Base-by-base conservation (phyloP, 768 basidiomycete genomes). In the Tephrocybe sp. region DNA sequence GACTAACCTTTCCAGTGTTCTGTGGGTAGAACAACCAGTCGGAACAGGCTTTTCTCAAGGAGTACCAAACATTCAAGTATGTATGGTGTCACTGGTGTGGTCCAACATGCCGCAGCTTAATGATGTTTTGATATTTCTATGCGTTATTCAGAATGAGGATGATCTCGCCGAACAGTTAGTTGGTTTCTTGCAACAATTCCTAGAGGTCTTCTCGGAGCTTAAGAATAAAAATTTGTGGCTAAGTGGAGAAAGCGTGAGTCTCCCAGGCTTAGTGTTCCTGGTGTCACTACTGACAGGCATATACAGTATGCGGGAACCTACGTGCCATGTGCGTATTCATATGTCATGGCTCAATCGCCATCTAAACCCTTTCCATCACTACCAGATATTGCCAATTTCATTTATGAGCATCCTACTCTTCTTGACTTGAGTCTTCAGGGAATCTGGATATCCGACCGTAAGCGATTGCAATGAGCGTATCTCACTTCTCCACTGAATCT, bases 11-110 rank as follows among this genome's bases (percentile, higher is more conserved):
- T 87, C 86, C 2, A 87, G 83, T 48, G 66, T 89, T 6, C 68
- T 89, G 14, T 91, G 78, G 73, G 79, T 90, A 10, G 89, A 91
- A 55, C 89, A 89, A 56, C 88, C 88, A 3, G 82, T 90, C 26
- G 88, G 88, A 4, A 89, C 87, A 4, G 88, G 88, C 0, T 90
- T 83, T 63, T 85, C 85, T 2, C 84, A 85, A 53, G 88, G 88
- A 14, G 70, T 54, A 12, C 86, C 88, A 0, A 79, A 83, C 51
- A 82, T 83, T 54, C 65, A 72, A 63, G 77, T 88, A 56, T 55
- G 78, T 44, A 9, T 20, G 20, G 34, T 13, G 19, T 19, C 1
- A 0, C 20, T n/a, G 19, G 32, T 23, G 39, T 1, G 44, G 16
- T n/a, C n/a, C n/a, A n/a, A n/a, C n/a, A n/a, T n/a, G n/a, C n/a